phyloP scores from a whole-genome alignment of 2,329 filamentous ascomycete species.

The Xylaria sp. region DNA sequence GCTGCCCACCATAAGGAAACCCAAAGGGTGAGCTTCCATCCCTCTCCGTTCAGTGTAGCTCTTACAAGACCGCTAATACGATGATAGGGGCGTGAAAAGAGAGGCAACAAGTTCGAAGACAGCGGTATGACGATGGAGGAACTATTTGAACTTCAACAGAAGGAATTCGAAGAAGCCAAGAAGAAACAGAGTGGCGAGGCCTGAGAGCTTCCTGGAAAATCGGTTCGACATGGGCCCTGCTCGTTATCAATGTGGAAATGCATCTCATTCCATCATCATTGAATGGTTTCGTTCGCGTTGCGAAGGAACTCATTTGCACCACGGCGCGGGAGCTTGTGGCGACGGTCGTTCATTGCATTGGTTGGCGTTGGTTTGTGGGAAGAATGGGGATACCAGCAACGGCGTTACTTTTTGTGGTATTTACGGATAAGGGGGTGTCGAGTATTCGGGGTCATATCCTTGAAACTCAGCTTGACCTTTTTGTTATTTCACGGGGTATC shows the following conservation, averaged over 20 bases:
- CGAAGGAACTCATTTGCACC: background rate
- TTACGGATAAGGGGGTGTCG: background rate
- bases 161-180: constrained; percentile 73
- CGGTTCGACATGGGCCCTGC: background rate
- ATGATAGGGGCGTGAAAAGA: constrained; percentile 85
- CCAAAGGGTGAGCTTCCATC: constrained; percentile 70
- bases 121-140: constrained; percentile 92
- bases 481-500: too few relatives aligned
- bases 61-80: constrained; percentile 20
- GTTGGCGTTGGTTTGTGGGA: constrained; percentile 27
- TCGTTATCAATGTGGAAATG: constrained; percentile 6
- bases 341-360: constrained; percentile 25
- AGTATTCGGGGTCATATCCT: background rate
- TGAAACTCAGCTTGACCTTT: background rate
- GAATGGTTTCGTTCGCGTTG: background rate
- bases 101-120: constrained; percentile 95
- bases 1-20: constrained; percentile 78
- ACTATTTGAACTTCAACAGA: constrained; percentile 84
- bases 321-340: constrained; percentile 12
- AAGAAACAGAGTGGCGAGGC: constrained; percentile 37
- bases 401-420: constrained; percentile 25
- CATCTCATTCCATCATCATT: background rate
- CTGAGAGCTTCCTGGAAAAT: background rate
- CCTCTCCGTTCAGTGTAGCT: background rate
- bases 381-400: constrained; percentile 24